Percentiles rank a stretch among this genome's conserved stretches.
Evolutionary conservation across 2,329 filamentous ascomycete species (phyloP).

Genomic region (Pestalotiopsis sp.): DNA sequence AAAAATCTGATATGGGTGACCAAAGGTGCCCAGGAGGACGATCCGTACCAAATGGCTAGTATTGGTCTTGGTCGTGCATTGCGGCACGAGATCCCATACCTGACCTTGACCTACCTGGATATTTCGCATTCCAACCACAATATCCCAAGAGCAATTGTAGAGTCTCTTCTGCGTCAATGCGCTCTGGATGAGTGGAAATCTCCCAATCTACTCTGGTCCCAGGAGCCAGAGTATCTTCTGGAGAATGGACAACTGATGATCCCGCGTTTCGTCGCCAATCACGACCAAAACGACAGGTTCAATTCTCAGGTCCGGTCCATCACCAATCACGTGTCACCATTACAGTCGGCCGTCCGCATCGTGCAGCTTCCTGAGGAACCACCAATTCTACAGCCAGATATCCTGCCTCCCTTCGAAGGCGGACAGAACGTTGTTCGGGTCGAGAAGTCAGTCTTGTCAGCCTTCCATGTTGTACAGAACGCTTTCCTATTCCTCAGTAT

Average conservation of each 20-base stretch:
- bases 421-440: too few species aligned
- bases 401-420: too few species aligned
- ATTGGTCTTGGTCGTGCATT: constrained; percentile 8
- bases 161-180: not conserved
- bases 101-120: constrained; percentile 1
- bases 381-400: too few species aligned
- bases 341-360: too few species aligned
- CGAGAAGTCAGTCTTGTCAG: too few species aligned
- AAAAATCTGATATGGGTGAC: constrained; percentile 18
- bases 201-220: constrained; percentile 7
- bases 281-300: constrained; percentile 11
- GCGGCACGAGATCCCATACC: not conserved
- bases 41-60: not conserved
- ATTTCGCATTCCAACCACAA: not conserved
- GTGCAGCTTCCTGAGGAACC: too few species aligned
- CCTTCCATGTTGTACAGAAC: too few species aligned
- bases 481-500: too few species aligned
- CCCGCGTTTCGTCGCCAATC: constrained; percentile 11
- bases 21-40: not conserved
- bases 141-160: not conserved
- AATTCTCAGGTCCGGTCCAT: constrained; percentile 5
- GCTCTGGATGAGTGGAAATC: not conserved
- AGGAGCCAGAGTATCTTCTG: constrained; percentile 15
- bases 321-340: too few species aligned
- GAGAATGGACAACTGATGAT: constrained; percentile 9